Evolutionary conservation across 2,329 filamentous ascomycete genomes (phyloP).

Genomic region (Sclerotinia spermophila): DNA sequence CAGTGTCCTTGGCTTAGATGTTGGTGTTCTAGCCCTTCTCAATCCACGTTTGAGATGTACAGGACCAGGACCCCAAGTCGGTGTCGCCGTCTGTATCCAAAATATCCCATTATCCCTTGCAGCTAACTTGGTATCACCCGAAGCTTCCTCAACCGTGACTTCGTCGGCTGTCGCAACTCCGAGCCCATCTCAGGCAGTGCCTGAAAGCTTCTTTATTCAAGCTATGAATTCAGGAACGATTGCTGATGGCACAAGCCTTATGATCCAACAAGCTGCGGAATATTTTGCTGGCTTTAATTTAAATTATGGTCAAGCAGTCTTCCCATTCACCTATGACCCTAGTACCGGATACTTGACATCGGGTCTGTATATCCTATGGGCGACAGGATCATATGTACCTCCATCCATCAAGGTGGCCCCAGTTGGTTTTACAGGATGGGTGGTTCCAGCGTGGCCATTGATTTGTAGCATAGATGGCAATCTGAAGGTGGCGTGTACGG

Average conservation of each 20-base stretch:
- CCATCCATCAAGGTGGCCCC: not conserved
- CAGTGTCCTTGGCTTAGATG: not conserved
- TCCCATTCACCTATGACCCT: not conserved
- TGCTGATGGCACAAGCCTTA: not conserved
- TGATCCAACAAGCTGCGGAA: not conserved
- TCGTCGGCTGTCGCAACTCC: not conserved
- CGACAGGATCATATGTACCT: not conserved
- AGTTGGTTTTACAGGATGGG: not conserved
- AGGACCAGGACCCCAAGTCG: not conserved
- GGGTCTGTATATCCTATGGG: slow-evolving; percentile 2
- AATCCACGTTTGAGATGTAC: slow-evolving; percentile 3
- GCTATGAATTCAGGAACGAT: not conserved
- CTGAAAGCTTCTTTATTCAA: not conserved
- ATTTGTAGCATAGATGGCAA: not conserved
- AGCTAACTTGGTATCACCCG: not conserved
- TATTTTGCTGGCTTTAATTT: slow-evolving; percentile 6
- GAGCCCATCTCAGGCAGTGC: not conserved
- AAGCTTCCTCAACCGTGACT: not conserved
- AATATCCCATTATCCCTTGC: not conserved
- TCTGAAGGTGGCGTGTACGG: slow-evolving; percentile 1
- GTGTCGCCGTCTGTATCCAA: not conserved
- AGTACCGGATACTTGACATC: not conserved
- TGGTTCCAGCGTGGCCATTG: slow-evolving; percentile 3
- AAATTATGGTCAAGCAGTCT: not conserved
- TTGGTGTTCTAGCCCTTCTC: not conserved